These are phyloP conservation scores for Hansfordia pulvinata DNA, from an alignment of 2,329 filamentous ascomycete genomes.

Conservation along the genomic window DNA sequence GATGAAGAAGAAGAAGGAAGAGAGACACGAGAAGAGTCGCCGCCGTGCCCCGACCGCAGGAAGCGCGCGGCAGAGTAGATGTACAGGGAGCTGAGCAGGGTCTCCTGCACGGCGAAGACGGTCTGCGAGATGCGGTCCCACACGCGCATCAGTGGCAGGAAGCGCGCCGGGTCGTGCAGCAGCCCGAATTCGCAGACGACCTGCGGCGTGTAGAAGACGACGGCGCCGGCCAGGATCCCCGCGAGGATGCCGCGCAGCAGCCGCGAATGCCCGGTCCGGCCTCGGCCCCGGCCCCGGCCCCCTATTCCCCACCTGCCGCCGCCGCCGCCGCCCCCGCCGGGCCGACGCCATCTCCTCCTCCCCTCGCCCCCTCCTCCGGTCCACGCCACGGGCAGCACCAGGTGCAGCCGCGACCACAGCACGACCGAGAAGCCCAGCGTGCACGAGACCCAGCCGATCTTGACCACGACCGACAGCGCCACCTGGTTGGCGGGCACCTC, in stretches of 20 bases:
- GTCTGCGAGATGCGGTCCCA: conserved; percentile 24
- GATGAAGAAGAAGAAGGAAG: too few species aligned
- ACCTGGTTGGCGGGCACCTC: conserved; percentile 5
- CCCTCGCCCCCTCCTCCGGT: too few species aligned
- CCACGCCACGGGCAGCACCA: conserved; percentile 39
- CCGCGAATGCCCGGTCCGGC: too few species aligned
- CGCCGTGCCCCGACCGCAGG: too few species aligned
- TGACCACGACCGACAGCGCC: conserved; percentile 8
- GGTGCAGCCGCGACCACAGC: conserved; percentile 45
- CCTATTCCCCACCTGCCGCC: too few species aligned
- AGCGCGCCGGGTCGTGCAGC: conserved; percentile 16
- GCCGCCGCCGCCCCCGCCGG: too few species aligned
- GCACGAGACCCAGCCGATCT: conserved; percentile 42
- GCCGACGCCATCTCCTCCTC: too few species aligned
- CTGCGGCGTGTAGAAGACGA: conserved; percentile 39
- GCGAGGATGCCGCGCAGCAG: conserved; percentile 33
- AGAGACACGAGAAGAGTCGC: too few species aligned
- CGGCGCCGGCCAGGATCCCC: conserved; percentile 44
- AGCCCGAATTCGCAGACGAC: too few species aligned
- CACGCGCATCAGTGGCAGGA: conserved; percentile 5
- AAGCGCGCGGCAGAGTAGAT: too few species aligned
- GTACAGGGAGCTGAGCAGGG: conserved; percentile 31
- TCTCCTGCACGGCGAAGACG: conserved; percentile 28
- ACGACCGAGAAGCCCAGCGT: conserved; percentile 44
- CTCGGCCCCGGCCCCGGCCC: too few species aligned